Evolutionary conservation across 768 basidiomycete genomes (phyloP).

Genomic region (Termitomyces sp.): DNA sequence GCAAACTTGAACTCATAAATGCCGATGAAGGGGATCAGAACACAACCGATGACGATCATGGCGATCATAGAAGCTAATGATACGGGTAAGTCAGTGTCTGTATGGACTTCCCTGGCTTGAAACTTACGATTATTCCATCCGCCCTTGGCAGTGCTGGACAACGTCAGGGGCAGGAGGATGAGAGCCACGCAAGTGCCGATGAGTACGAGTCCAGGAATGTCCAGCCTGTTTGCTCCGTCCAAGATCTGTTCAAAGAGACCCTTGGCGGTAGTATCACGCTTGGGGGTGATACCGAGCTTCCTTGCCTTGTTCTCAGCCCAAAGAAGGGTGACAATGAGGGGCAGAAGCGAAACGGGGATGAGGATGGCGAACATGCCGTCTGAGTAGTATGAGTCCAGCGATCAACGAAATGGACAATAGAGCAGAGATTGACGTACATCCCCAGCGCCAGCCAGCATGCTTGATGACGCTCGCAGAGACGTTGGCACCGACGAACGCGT

Average conservation of each 20-base stretch:
- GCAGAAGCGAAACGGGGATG: slow-evolving; percentile 46
- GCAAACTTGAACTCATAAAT: slow-evolving; percentile 53
- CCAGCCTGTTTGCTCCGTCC: slow-evolving; percentile 35
- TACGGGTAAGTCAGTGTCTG: neutral
- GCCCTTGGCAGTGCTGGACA: slow-evolving; percentile 37
- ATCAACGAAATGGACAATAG: neutral
- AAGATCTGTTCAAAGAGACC: slow-evolving; percentile 22
- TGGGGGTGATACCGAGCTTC: slow-evolving; percentile 28
- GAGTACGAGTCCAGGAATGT: slow-evolving; percentile 50
- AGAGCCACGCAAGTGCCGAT: slow-evolving; percentile 49
- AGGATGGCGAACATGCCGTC: slow-evolving; percentile 61
- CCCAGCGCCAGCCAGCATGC: slow-evolving; percentile 63
- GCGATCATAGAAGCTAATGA: slow-evolving; percentile 50
- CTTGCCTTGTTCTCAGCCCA: slow-evolving; percentile 54
- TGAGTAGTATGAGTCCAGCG: slow-evolving; percentile 18
- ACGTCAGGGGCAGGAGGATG: slow-evolving; percentile 55
- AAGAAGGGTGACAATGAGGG: slow-evolving; percentile 52
- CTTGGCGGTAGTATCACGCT: neutral
- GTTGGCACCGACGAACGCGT: slow-evolving; percentile 65
- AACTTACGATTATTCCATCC: slow-evolving; percentile 49
- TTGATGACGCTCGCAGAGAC: slow-evolving; percentile 46
- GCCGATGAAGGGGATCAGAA: slow-evolving; percentile 40
- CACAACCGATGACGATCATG: slow-evolving; percentile 47
- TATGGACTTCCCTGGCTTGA: neutral
- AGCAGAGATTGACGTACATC: slow-evolving; percentile 44